phyloP scores from a whole-genome alignment of 2,329 filamentous ascomycete species.

The Pseudogymnoascus sp. region DNA sequence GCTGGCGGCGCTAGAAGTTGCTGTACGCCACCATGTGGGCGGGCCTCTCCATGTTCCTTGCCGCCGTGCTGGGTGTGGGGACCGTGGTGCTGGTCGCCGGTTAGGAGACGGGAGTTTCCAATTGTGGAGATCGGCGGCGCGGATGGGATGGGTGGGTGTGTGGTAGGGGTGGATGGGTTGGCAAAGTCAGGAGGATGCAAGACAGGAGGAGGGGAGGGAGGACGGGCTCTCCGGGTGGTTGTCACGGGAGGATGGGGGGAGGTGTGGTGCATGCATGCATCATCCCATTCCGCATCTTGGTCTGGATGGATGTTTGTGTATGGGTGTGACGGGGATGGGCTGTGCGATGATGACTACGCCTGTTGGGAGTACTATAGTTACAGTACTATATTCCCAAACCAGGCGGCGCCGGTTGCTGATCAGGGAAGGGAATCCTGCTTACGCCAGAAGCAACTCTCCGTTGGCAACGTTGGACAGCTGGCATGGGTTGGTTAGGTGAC shows the following conservation, averaged over 20 bases:
- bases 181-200: background rate
- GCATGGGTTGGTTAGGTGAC: background rate
- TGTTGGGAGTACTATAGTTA: background rate
- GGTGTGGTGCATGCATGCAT: background rate
- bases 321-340: background rate
- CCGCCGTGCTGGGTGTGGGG: constrained; percentile 5
- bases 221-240: background rate
- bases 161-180: background rate
- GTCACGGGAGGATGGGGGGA: background rate
- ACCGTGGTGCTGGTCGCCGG: background rate
- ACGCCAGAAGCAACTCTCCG: background rate
- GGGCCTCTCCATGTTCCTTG: background rate
- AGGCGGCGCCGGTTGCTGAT: background rate
- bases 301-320: background rate
- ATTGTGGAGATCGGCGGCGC: background rate
- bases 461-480: background rate
- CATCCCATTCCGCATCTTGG: background rate
- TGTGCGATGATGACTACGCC: background rate
- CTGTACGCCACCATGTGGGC: background rate
- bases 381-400: background rate
- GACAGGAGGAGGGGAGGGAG: background rate
- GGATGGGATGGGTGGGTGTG: background rate
- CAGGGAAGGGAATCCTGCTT: background rate
- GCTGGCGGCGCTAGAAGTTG: background rate
- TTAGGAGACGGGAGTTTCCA: constrained; percentile 8